phyloP scores from a whole-genome alignment of 208 protist species.

The Trypanosomatidae sp. region DNA sequence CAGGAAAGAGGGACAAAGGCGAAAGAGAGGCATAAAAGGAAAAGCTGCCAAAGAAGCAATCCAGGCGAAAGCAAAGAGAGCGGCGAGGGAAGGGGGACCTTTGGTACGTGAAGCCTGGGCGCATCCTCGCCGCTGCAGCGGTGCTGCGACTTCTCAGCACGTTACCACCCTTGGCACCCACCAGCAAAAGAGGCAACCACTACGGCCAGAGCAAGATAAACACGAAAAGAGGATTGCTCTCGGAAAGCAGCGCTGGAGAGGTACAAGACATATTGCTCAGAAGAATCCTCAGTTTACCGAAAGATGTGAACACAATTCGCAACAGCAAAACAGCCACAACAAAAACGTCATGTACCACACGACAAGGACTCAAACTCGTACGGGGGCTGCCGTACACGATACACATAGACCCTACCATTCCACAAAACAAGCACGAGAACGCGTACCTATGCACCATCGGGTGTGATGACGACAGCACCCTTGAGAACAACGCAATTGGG shows the following conservation, averaged over 20 bases:
- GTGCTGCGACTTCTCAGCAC: neutral
- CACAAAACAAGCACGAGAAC: neutral
- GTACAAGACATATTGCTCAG: neutral
- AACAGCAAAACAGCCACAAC: neutral
- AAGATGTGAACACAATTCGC: neutral
- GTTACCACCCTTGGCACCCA: neutral
- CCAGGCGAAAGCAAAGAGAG: neutral
- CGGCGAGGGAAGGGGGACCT: neutral
- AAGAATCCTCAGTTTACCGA: neutral
- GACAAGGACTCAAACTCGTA: neutral
- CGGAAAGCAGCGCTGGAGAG: neutral
- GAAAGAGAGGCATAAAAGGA: constrained; percentile 10
- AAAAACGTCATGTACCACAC: neutral
- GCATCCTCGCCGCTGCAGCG: neutral
- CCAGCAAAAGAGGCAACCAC: neutral
- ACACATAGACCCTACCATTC: neutral
- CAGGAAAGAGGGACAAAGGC: neutral
- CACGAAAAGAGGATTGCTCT: neutral
- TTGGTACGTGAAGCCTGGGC: neutral
- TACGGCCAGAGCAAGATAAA: neutral
- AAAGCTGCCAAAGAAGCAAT: neutral
- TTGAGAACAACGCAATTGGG: neutral
- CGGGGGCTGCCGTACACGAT: neutral
- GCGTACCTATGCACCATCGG: neutral
- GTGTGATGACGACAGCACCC: too few relatives aligned